Conservation (phyloP, 768 basidiomycete species). For the Mycena venus region DNA sequence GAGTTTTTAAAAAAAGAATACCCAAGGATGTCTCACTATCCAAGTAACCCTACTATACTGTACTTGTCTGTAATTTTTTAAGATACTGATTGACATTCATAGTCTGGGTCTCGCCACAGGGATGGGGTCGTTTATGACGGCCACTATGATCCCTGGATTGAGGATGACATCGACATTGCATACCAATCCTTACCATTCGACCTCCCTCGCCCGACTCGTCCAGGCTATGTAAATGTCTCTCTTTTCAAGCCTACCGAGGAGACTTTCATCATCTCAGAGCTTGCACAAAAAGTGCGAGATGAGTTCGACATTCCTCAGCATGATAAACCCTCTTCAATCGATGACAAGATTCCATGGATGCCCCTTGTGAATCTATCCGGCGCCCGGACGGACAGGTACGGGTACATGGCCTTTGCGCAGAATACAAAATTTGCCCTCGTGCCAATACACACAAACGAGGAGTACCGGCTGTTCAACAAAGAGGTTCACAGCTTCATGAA, state of each 20-base stretch:
- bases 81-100: no score
- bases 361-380: no score
- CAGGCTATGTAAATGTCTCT: conserved; percentile 1
- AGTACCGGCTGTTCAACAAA: neutral
- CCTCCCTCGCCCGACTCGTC: neutral
- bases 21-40: no score
- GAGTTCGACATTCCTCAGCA: no score
- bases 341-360: neutral
- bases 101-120: neutral
- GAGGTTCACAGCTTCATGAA: neutral
- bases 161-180: conserved; percentile 1
- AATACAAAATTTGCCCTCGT: no score
- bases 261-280: no score
- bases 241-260: no score
- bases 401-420: neutral
- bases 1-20: no score
- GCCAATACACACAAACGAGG: no score
- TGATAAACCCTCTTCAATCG: neutral
- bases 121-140: neutral
- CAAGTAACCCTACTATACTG: no score
- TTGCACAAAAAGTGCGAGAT: no score
- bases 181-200: conserved; percentile 3
- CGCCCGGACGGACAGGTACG: neutral
- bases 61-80: no score
- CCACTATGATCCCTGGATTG: conserved; percentile 6